phyloP scores from a whole-genome alignment of 805 yeast species.

The Candida insectalens region DNA sequence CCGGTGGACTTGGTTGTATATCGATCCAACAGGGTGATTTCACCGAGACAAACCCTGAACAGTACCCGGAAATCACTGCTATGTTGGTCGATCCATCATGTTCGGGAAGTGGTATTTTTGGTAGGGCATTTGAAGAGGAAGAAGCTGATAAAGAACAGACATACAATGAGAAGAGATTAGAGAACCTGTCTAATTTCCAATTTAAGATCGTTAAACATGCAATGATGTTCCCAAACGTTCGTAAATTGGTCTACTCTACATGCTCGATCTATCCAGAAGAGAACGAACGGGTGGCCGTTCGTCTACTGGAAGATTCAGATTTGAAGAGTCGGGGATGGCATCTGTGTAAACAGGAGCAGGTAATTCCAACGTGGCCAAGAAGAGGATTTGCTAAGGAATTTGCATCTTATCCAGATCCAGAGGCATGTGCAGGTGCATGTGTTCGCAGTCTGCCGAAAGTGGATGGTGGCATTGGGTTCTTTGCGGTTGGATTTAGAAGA shows the following conservation, averaged over 20 bases:
- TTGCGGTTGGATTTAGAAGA: slow-evolving; percentile 85
- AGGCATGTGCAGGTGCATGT: slow-evolving; percentile 71
- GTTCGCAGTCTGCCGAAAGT: slow-evolving; percentile 74
- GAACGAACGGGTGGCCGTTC: slow-evolving; percentile 85
- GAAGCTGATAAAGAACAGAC: slow-evolving; percentile 22
- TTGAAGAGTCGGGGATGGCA: slow-evolving; percentile 67
- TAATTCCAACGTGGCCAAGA: slow-evolving; percentile 77
- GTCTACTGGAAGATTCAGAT: slow-evolving; percentile 57
- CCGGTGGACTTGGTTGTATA: slow-evolving; percentile 48
- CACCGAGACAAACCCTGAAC: slow-evolving; percentile 46
- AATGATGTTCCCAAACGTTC: slow-evolving; percentile 65
- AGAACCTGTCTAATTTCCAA: slow-evolving; percentile 78
- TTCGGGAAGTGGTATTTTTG: slow-evolving; percentile 96
- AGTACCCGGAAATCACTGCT: slow-evolving; percentile 61
- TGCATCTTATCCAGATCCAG: slow-evolving; percentile 34
- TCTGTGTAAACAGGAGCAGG: slow-evolving; percentile 48
- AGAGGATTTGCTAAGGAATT: slow-evolving; percentile 75
- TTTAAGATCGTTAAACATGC: slow-evolving; percentile 85
- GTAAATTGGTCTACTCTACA: slow-evolving; percentile 82
- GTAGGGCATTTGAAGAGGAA: slow-evolving; percentile 58
- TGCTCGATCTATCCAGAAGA: slow-evolving; percentile 93
- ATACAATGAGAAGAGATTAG: slow-evolving; percentile 43
- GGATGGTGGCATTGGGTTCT: slow-evolving; percentile 99
- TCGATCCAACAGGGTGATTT: slow-evolving; percentile 45
- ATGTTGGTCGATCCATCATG: slow-evolving; percentile 94